These are phyloP conservation scores for Fennellomyces sp. DNA, from an alignment of 371 early-diverging fungal species.

Conservation along the genomic window DNA sequence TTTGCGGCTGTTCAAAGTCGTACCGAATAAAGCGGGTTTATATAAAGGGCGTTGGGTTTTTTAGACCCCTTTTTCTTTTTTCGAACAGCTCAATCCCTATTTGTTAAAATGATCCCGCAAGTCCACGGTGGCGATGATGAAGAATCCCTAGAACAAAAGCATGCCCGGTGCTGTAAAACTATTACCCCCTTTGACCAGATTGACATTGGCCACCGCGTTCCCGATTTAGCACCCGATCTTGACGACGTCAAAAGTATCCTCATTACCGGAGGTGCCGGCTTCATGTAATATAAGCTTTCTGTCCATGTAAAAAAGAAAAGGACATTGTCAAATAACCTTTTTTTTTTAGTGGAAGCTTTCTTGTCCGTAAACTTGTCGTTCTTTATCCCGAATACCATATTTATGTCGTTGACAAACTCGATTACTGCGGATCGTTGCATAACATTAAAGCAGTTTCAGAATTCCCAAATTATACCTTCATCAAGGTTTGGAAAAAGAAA, in stretches of 20 bases:
- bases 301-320: not conserved
- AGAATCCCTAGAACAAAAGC: constrained; percentile 16
- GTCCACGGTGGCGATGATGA: no score
- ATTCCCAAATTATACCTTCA: constrained; percentile 67
- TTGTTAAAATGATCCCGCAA: no score
- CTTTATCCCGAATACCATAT: constrained; percentile 76
- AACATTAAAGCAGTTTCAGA: constrained; percentile 60
- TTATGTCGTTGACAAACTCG: constrained; percentile 79
- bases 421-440: constrained; percentile 78
- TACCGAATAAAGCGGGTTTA: no score
- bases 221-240: constrained; percentile 32
- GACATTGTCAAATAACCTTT: not conserved
- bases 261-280: constrained; percentile 90
- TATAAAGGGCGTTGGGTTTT: no score
- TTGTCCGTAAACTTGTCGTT: constrained; percentile 65
- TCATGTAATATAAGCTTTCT: constrained; percentile 74
- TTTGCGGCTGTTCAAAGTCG: no score
- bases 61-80: no score
- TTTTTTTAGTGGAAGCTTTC: constrained; percentile 53
- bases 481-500: constrained; percentile 48
- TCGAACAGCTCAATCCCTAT: no score
- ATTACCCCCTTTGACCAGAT: constrained; percentile 41
- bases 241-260: constrained; percentile 59
- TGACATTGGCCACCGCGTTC: constrained; percentile 49
- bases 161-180: constrained; percentile 27